A percentile compares a stretch with the other conserved stretches of the same genome.
Evolutionary conservation across 225 moss, liverwort and hornwort species (phyloP).

Genomic region (Thuidium tamariscinum): DNA sequence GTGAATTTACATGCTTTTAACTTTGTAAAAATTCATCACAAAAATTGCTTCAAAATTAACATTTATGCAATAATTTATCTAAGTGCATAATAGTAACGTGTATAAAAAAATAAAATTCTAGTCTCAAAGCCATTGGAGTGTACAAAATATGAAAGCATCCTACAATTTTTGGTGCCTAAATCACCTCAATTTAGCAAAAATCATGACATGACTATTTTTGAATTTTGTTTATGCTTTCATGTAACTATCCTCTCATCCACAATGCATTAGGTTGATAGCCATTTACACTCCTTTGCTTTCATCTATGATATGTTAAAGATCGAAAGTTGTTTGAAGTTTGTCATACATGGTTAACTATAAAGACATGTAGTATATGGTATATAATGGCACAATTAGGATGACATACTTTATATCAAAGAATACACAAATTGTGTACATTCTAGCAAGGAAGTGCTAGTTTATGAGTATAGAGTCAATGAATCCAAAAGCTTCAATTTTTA

Average conservation of each 20-base stretch:
- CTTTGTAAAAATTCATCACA: too few species aligned
- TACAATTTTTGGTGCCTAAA: background rate
- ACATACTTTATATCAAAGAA: too few species aligned
- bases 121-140: background rate
- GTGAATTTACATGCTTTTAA: background rate
- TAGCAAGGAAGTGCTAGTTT: too few species aligned
- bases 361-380: too few species aligned
- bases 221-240: background rate
- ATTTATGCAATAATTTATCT: background rate
- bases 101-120: background rate
- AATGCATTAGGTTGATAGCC: background rate
- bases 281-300: background rate
- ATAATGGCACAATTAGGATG: too few species aligned
- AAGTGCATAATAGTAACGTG: background rate
- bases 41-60: background rate
- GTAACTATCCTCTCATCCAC: background rate
- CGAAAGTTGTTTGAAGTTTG: too few species aligned
- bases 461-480: too few species aligned
- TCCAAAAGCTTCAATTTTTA: too few species aligned
- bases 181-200: background rate
- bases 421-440: too few species aligned
- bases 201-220: background rate
- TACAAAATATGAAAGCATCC: accelerated
- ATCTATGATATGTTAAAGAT: too few species aligned
- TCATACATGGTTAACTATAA: too few species aligned